Evolutionary conservation across 2,329 filamentous ascomycete species (phyloP).

Genomic region (Phyllosticta citriasiana): DNA sequence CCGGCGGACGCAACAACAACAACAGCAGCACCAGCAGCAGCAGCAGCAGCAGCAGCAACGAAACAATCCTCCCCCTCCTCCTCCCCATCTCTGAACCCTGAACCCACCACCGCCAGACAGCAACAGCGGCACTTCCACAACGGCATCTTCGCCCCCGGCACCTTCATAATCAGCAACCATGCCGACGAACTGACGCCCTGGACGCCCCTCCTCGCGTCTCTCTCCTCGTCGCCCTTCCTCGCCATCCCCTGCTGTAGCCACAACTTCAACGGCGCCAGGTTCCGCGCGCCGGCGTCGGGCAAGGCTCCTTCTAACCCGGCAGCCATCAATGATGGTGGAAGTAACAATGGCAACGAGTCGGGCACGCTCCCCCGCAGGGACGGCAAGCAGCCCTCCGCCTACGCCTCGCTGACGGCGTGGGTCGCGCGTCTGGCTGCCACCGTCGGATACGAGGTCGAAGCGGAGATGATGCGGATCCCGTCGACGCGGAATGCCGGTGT

Average conservation of each 20-base stretch:
- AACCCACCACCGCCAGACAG: neutral
- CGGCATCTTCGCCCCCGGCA: constrained; percentile 61
- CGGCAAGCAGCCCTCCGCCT: constrained; percentile 53
- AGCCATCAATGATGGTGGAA: neutral
- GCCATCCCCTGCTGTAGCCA: constrained; percentile 95
- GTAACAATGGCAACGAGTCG: constrained; percentile 13
- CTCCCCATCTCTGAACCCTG: neutral
- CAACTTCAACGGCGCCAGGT: constrained; percentile 63
- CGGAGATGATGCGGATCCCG: constrained; percentile 80
- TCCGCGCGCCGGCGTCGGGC: constrained; percentile 47
- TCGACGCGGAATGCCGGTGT: constrained; percentile 82
- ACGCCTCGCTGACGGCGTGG: constrained; percentile 75
- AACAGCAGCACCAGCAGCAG: neutral
- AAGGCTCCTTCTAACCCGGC: neutral
- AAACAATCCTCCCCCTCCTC: neutral
- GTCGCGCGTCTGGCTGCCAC: constrained; percentile 58
- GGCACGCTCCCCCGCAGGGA: constrained; percentile 15
- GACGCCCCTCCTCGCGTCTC: constrained; percentile 78
- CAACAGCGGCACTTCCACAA: constrained; percentile 28
- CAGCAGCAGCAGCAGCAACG: neutral
- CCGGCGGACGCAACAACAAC: neutral
- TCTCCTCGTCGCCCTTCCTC: constrained; percentile 72
- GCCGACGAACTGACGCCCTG: constrained; percentile 92
- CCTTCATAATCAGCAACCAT: constrained; percentile 95
- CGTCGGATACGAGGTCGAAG: constrained; percentile 68